Evolutionary conservation across 805 yeast species (phyloP).

Genomic region (Yueomyces sp.): DNA sequence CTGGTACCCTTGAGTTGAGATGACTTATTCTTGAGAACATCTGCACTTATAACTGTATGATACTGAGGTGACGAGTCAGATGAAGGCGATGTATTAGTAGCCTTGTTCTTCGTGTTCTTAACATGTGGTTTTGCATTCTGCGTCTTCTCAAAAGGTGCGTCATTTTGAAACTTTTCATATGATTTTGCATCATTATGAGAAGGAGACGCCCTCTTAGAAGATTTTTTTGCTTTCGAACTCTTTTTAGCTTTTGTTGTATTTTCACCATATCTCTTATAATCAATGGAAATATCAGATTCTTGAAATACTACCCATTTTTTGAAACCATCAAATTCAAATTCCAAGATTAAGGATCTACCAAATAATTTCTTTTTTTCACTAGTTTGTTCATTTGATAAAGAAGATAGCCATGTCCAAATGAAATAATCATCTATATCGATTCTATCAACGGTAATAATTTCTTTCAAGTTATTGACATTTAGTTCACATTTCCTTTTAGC

Average conservation of each 20-base stretch:
- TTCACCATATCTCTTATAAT: neutral
- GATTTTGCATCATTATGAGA: slow-evolving; percentile 2
- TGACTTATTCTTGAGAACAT: neutral
- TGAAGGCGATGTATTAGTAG: neutral
- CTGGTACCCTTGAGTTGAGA: slow-evolving; percentile 9
- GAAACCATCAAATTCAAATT: slow-evolving; percentile 63
- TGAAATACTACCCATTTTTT: slow-evolving; percentile 70
- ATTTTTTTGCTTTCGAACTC: neutral
- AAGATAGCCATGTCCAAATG: slow-evolving; percentile 84
- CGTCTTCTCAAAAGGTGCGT: slow-evolving; percentile 4
- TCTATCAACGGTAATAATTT: slow-evolving; percentile 32
- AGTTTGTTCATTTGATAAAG: slow-evolving; percentile 63
- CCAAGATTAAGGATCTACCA: slow-evolving; percentile 73
- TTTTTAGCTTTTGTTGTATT: slow-evolving; percentile 3
- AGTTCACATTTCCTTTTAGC: slow-evolving; percentile 19
- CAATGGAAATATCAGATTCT: slow-evolving; percentile 37
- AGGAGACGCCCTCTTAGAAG: neutral
- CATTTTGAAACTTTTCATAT: slow-evolving; percentile 16
- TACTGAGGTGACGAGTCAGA: slow-evolving; percentile 4
- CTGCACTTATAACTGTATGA: slow-evolving; percentile 14
- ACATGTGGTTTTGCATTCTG: neutral
- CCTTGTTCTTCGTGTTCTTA: neutral
- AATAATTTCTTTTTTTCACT: slow-evolving; percentile 49
- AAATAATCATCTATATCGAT: slow-evolving; percentile 75
- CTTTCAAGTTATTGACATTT: slow-evolving; percentile 11